Percentiles rank a stretch among this genome's conserved stretches.
Conservation (phyloP, 352 stramenopile species). For the Pythium plurisporium region DNA sequence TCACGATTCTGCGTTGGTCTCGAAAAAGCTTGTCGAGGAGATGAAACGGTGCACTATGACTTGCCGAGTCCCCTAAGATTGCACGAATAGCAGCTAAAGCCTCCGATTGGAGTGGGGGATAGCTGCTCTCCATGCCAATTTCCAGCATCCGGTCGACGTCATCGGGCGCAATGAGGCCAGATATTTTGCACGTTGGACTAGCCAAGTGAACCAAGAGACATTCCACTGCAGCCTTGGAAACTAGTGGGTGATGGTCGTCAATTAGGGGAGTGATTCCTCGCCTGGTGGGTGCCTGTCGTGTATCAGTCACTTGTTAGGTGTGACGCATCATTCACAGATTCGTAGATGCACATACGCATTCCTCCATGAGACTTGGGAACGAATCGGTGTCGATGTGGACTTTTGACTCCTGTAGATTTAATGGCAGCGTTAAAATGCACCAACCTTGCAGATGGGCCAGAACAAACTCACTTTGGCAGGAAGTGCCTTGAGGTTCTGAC, state of each 20-base stretch:
- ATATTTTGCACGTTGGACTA: no score
- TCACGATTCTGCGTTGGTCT: neutral
- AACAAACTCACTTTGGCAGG: no score
- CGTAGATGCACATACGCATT: no score
- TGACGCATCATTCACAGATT: no score
- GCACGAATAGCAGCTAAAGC: neutral
- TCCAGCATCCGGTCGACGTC: neutral
- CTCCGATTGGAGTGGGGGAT: slow-evolving; percentile 1
- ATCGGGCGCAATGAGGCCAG: no score
- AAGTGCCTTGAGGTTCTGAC: no score
- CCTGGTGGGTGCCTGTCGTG: slow-evolving; percentile 6
- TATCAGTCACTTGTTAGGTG: no score
- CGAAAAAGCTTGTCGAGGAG: slow-evolving; percentile 7
- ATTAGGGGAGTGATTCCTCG: slow-evolving; percentile 9
- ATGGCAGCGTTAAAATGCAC: no score
- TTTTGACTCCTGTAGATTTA: no score
- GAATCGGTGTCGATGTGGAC: no score
- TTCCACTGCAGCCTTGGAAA: neutral
- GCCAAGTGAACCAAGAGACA: slow-evolving; percentile 12
- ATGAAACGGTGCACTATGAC: neutral
- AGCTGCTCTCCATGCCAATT: neutral
- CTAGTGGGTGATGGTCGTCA: slow-evolving; percentile 1
- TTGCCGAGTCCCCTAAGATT: neutral
- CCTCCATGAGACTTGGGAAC: no score
- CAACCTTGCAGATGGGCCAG: no score